These are phyloP conservation scores for Coleophoma eucalyptorum DNA, from an alignment of 2,329 filamentous ascomycete species.

Conservation along the genomic window DNA sequence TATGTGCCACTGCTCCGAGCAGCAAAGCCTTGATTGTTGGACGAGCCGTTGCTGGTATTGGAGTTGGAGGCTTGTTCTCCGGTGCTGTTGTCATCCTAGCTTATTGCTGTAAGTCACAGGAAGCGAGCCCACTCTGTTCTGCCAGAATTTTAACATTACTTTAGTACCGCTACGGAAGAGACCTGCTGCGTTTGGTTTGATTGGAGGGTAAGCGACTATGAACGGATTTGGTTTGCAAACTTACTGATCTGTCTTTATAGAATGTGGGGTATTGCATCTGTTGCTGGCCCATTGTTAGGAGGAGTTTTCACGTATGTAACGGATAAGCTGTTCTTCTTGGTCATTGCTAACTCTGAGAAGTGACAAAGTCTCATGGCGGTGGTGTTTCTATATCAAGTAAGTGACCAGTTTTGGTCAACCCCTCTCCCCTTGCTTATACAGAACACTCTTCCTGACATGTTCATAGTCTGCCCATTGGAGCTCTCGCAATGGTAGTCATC, in stretches of 20 bases:
- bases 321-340: neutral
- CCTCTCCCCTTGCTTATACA: slow-evolving; percentile 21
- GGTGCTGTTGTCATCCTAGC: slow-evolving; percentile 27
- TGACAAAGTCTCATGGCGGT: slow-evolving; percentile 23
- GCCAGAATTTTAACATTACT: too few relatives aligned
- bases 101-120: slow-evolving; percentile 9
- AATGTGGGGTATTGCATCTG: slow-evolving; percentile 13
- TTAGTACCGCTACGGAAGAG: slow-evolving; percentile 10
- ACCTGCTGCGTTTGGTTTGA: slow-evolving; percentile 4
- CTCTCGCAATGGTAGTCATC: slow-evolving; percentile 26
- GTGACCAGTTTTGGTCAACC: neutral
- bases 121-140: neutral
- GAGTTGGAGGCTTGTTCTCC: slow-evolving; percentile 26
- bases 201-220: neutral
- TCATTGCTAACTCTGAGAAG: neutral
- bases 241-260: slow-evolving; percentile 11
- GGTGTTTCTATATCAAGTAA: slow-evolving; percentile 28
- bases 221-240: neutral
- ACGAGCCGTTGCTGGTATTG: slow-evolving; percentile 27
- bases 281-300: slow-evolving; percentile 26
- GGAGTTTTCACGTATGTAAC: slow-evolving; percentile 21
- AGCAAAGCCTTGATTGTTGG: slow-evolving; percentile 29
- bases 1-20: slow-evolving; percentile 29
- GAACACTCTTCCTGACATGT: neutral
- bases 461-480: slow-evolving; percentile 27